Base-by-base conservation (phyloP, 2,329 filamentous ascomycete species). In the Colletotrichum navitas region DNA sequence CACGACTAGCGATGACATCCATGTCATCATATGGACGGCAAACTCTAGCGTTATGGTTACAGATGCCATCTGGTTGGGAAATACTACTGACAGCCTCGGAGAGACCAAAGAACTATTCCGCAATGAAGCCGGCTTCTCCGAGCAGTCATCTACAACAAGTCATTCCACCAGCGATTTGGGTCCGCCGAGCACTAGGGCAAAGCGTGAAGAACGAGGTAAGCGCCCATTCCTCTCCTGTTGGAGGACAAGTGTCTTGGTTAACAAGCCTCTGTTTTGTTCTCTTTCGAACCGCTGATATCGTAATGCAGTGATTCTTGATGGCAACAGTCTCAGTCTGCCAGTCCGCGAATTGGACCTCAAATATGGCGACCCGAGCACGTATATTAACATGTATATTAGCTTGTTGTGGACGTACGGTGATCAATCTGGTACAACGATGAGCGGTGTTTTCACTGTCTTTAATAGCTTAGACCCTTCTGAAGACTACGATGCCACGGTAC, bases 371-470 rank as follows among this genome's bases (percentile, higher is more conserved):
- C 14, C 10, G 29, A 29, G 29, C 29, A 29, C 4, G 29, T 29
- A 29, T 29, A 29, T 34, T 18, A 36, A 55, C 32, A 70, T 71
- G 68, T 49, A 58, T 10, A 41, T 69, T 21, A 14, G 43, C 26
- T 36, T 69, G 26, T 3, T 51, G 7, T 69, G 67, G 67, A 39
- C 7, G 14, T 43, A n/a, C 16, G 32, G 16, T 10, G 36, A 36
- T 6, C 26, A 39, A 24, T n/a, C 56, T 12, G 51, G 64, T n/a
- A 62, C 45, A 21, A 68, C 64, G 16, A 47, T 21, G 21, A 71
- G 68, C 49, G 51, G 64, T 3, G 34, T 68, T 8, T 71, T 70
- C 34, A 47, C 69, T 12, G 49, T 72, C 18, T 51, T 29, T 16
- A 21, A 60, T 36, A 54, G 51, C 59, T 1, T 11, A 26, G 21